phyloP scores from a whole-genome alignment of 2,329 filamentous ascomycete genomes.

The Botrytis sinoallii region DNA sequence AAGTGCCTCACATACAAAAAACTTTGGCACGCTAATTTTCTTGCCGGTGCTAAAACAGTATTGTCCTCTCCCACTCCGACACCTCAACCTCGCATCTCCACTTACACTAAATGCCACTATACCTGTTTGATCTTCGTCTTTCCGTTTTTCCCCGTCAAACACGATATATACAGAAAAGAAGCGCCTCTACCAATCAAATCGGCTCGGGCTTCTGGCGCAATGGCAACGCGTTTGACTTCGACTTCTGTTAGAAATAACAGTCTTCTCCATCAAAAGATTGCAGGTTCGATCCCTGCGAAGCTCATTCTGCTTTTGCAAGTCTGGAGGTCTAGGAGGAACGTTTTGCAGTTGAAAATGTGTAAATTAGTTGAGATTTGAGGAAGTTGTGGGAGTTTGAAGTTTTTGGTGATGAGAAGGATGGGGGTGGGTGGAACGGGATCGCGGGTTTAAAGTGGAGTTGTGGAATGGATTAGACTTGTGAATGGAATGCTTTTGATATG shows the following conservation, averaged over 20 bases:
- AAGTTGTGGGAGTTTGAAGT: background rate
- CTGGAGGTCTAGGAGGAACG: background rate
- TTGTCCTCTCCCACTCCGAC: background rate
- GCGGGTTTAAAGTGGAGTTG: background rate
- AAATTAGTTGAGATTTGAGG: background rate
- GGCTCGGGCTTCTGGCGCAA: background rate
- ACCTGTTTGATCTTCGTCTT: background rate
- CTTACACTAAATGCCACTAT: background rate
- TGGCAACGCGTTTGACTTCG: constrained; percentile 17
- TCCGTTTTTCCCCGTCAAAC: fast-evolving
- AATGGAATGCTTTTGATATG: background rate
- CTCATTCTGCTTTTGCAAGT: background rate
- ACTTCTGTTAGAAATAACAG: constrained; percentile 1
- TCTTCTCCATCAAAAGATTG: constrained; percentile 3
- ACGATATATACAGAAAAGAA: fast-evolving
- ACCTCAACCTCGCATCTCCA: background rate
- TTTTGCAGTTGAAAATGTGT: background rate
- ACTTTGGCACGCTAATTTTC: background rate
- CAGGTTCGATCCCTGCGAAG: constrained; percentile 1
- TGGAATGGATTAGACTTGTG: background rate
- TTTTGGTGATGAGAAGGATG: background rate
- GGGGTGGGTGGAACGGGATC: background rate
- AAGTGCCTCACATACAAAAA: background rate
- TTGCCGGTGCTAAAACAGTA: background rate
- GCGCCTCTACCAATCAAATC: fast-evolving